Conservation (phyloP, 2,329 filamentous ascomycete species). For the Paecilomyces sp. region DNA sequence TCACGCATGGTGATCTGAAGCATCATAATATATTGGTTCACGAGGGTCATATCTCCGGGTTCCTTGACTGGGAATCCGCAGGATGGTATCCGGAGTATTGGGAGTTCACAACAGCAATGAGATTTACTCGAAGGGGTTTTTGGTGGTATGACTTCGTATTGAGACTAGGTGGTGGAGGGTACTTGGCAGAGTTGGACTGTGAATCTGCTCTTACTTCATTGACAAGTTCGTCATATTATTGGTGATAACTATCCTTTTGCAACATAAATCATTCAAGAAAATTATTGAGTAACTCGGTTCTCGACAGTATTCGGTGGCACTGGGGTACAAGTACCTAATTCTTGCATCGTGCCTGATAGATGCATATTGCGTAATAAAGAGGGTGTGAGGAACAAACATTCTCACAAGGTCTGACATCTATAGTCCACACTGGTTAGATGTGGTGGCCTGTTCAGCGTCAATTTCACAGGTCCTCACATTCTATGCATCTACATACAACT, state of each 20-base stretch:
- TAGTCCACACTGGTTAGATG: no score
- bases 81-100: conserved; percentile 8
- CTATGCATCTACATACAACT: no score
- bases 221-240: conserved; percentile 11
- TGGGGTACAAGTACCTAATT: no score
- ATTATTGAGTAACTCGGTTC: no score
- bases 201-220: conserved; percentile 10
- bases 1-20: conserved; percentile 15
- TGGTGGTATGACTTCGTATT: conserved; percentile 15
- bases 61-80: conserved; percentile 15
- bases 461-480: no score
- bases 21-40: conserved; percentile 10
- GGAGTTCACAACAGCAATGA: conserved; percentile 8
- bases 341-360: no score
- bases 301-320: no score
- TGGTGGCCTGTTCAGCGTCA: no score
- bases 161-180: conserved; percentile 8
- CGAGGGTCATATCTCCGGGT: conserved; percentile 10
- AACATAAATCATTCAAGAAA: background rate
- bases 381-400: no score
- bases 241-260: conserved; percentile 3
- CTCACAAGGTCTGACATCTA: no score
- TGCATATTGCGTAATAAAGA: no score
- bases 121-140: conserved; percentile 5
- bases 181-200: conserved; percentile 11